A percentile compares a stretch with the other conserved stretches of the same genome.
phyloP scores from a whole-genome alignment of 768 basidiomycete species.

The Cystofilobasidium capitatum region DNA sequence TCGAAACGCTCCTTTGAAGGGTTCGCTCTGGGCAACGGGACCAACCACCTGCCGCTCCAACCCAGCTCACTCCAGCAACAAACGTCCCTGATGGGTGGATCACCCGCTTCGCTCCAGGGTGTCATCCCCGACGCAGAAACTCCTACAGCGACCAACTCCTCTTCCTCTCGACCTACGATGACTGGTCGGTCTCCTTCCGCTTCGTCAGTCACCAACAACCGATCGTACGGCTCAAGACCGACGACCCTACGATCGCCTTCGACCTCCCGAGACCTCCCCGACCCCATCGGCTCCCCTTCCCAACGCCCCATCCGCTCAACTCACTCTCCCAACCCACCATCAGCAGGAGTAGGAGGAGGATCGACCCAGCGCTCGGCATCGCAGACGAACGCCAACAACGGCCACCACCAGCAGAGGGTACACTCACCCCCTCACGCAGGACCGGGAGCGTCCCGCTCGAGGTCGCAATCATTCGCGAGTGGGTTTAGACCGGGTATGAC shows the following conservation, averaged over 20 bases:
- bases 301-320: not conserved
- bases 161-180: not conserved
- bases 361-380: not conserved
- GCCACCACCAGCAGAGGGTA: not conserved
- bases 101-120: too few relatives aligned
- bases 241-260: not conserved
- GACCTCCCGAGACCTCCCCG: not conserved
- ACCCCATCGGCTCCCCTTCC: constrained; percentile 2
- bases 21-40: too few relatives aligned
- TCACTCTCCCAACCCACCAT: not conserved
- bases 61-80: too few relatives aligned
- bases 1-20: too few relatives aligned
- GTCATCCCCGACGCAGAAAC: too few relatives aligned
- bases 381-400: not conserved
- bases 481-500: constrained; percentile 4
- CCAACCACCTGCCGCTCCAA: too few relatives aligned
- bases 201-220: too few relatives aligned
- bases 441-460: constrained; percentile 16
- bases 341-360: not conserved
- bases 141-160: constrained; percentile 1
- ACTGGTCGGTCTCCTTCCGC: too few relatives aligned
- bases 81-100: too few relatives aligned
- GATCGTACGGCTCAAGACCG: not conserved
- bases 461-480: constrained; percentile 19
- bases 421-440: constrained; percentile 26